phyloP scores from a whole-genome alignment of 2,329 filamentous ascomycete genomes.

The Daldinia sp. region DNA sequence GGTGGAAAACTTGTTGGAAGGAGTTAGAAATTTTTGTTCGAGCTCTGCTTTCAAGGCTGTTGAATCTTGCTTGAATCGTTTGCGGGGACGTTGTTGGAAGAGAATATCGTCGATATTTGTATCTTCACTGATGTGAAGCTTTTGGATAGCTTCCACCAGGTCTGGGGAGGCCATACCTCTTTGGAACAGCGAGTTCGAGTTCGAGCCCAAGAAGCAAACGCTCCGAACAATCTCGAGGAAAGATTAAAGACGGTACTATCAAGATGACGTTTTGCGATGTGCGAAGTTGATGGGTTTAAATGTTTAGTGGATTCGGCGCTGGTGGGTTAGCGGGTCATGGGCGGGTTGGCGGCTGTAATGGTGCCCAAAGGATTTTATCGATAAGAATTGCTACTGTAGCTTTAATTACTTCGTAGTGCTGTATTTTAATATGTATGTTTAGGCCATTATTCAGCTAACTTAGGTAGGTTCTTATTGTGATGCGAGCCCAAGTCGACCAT shows the following conservation, averaged over 20 bases:
- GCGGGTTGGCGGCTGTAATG: neutral
- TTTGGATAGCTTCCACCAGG: conserved; percentile 59
- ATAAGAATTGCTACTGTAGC: neutral
- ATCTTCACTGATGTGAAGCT: conserved; percentile 56
- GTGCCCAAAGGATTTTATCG: neutral
- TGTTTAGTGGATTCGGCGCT: neutral
- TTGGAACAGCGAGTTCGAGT: conserved; percentile 6
- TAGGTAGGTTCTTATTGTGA: too few relatives aligned
- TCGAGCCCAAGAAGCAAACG: conserved; percentile 4
- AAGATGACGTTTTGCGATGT: conserved; percentile 23
- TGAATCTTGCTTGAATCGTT: conserved; percentile 59
- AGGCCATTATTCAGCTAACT: too few relatives aligned
- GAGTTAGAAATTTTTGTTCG: conserved; percentile 79
- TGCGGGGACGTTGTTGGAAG: conserved; percentile 54
- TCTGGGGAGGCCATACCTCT: conserved; percentile 43
- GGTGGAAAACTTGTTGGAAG: conserved; percentile 79
- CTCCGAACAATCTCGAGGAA: neutral
- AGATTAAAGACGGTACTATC: neutral
- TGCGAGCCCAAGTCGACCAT: too few relatives aligned
- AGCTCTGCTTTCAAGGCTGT: conserved; percentile 74
- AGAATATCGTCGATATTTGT: conserved; percentile 66
- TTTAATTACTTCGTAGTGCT: neutral
- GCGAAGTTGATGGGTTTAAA: neutral
- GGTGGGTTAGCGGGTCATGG: neutral
- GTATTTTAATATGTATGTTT: too few relatives aligned